A percentile compares a stretch with the other conserved stretches of the same genome.
Conservation (phyloP, 306 rosid species). For the Lathyrus tuberosus region DNA sequence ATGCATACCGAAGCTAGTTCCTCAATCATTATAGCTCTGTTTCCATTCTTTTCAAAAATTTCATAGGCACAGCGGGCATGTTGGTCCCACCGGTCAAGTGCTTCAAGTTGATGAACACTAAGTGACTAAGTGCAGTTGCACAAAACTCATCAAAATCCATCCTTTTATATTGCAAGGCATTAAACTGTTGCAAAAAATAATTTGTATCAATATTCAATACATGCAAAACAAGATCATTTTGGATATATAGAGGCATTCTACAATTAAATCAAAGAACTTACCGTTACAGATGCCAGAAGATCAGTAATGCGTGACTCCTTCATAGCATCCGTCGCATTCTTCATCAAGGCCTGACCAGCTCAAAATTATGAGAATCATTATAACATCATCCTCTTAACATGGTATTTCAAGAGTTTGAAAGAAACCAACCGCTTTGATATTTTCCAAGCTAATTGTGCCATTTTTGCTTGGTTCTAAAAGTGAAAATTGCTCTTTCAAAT, state of each 20-base stretch:
- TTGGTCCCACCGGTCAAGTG: too few species aligned
- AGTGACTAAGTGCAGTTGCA: too few species aligned
- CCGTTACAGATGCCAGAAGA: constrained; percentile 75
- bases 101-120: too few species aligned
- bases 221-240: too few species aligned
- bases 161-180: too few species aligned
- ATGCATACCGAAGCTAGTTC: too few species aligned
- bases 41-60: too few species aligned
- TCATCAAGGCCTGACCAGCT: constrained; percentile 71
- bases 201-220: too few species aligned
- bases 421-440: constrained; percentile 76
- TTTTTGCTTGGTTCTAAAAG: constrained; percentile 81
- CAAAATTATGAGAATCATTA: constrained; percentile 39
- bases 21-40: too few species aligned
- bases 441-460: constrained; percentile 77
- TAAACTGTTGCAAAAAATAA: too few species aligned
- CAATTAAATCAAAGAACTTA: constrained; percentile 45
- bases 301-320: constrained; percentile 81
- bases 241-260: constrained; percentile 1
- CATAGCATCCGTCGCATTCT: constrained; percentile 84
- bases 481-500: constrained; percentile 73
- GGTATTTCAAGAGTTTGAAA: constrained; percentile 31
- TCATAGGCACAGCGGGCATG: too few species aligned
- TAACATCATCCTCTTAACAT: constrained; percentile 28
- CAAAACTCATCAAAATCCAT: too few species aligned